Evolutionary conservation across 73 alveolate species (phyloP), one percentile per base, ranked within the genome.

Genomic region (Tetrahymena thermophila): DNA sequence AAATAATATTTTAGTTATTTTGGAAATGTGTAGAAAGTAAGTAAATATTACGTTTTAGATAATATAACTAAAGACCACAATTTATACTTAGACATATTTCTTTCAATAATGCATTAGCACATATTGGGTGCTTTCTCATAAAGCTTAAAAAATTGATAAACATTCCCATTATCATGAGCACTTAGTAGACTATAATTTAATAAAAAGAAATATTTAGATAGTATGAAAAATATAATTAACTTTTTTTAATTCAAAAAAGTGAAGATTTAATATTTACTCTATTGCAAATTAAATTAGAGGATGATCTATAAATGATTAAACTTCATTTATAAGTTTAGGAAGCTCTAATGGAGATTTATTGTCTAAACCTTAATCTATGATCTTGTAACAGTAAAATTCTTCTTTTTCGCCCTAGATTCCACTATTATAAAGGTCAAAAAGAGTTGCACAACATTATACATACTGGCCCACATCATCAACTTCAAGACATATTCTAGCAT

Each of bases 401-500:
- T 71, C 89, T 71, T n/a, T 71, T 31, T 71, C 89, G 5, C 89
- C 89, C 35, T 71, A 19, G 89, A 71, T 31, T 42, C 89, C 89
- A 71, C 89, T 71, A 34, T n/a, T 71, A 34, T 97, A 98, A 37
- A 98, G 95, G 14, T 97, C 96, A 43, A 94, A 96, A 17, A 98
- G 96, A 96, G 96, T 95, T 35, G 98, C 97, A 93, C 98, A 97
- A 71, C 99, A 98, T 93, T 98, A 95, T 94, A 97, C 98, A 94
- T 97, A 98, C 34, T 98, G 85, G 43, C 96, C 98, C 71, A 98
- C 94, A 96, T 98, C 99, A 15, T 97, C 97, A 40, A 97, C 95
- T 96, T 98, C 99, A 25, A 98, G 96, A 28, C 98, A 98, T 34
- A 98, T 98, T 94, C 98, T 96, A 23, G 99, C 99, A 96, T 98